Evolutionary conservation across 2,329 filamentous ascomycete genomes (phyloP).

Genomic region (Phoma sp.): DNA sequence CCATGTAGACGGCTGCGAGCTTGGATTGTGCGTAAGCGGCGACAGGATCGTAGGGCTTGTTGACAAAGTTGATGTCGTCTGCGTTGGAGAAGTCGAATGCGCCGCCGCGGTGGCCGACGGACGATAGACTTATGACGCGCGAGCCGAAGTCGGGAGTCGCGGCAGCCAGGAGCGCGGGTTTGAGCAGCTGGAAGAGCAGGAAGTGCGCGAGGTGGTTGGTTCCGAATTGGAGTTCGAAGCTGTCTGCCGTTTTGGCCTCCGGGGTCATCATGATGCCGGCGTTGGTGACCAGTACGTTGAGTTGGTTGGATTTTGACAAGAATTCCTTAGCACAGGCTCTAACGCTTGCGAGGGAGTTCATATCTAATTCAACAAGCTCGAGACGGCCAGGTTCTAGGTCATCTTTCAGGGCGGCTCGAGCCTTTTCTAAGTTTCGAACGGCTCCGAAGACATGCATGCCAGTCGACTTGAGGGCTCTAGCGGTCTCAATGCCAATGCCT

Average conservation of each 20-base stretch:
- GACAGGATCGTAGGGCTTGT: neutral
- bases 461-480: neutral
- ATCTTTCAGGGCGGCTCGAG: neutral
- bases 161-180: constrained; percentile 49
- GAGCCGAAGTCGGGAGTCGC: constrained; percentile 50
- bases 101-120: constrained; percentile 29
- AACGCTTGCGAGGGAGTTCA: constrained; percentile 13
- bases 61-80: neutral
- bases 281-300: constrained; percentile 37
- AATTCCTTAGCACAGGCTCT: constrained; percentile 6
- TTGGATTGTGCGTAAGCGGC: constrained; percentile 58
- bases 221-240: constrained; percentile 49
- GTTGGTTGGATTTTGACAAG: constrained; percentile 14
- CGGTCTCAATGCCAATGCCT: no score
- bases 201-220: constrained; percentile 58
- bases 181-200: constrained; percentile 60
- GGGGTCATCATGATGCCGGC: constrained; percentile 44
- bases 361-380: constrained; percentile 33
- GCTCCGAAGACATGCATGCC: neutral
- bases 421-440: neutral
- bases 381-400: constrained; percentile 26
- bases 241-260: constrained; percentile 31
- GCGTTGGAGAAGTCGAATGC: neutral
- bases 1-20: constrained; percentile 58
- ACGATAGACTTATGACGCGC: constrained; percentile 58